These are phyloP conservation scores for Setaria italica DNA, from an alignment of 202 grass and related monocot genomes.

Conservation along the genomic window DNA sequence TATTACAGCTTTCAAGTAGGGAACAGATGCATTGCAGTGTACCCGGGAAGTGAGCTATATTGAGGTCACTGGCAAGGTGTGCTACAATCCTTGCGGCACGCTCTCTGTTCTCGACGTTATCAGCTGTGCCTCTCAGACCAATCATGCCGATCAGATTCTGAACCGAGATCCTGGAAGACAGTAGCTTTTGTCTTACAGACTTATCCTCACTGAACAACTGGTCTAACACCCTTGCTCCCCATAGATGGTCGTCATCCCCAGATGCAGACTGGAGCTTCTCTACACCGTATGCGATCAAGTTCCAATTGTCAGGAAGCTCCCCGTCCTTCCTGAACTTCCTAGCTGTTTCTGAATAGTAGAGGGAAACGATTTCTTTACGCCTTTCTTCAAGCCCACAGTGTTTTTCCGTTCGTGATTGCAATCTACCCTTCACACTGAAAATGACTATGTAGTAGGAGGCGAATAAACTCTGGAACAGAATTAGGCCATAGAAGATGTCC, in stretches of 20 bases:
- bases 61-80: too few relatives aligned
- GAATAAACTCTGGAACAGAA: neutral
- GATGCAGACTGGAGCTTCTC: neutral
- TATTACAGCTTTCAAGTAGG: neutral
- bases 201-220: neutral
- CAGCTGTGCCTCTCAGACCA: too few relatives aligned
- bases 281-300: neutral
- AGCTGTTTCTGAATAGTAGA: neutral
- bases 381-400: too few relatives aligned
- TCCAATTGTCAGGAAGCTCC: neutral
- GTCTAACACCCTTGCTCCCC: slow-evolving; percentile 7
- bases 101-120: too few relatives aligned
- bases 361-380: neutral
- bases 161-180: neutral
- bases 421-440: too few relatives aligned
- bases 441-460: neutral
- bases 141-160: neutral
- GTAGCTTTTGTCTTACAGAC: neutral
- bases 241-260: neutral
- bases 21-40: neutral
- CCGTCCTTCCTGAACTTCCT: neutral
- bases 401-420: too few relatives aligned
- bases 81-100: too few relatives aligned
- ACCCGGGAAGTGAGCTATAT: neutral
- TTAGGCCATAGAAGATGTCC: neutral